Percentiles rank a stretch among this genome's conserved stretches.
Conservation (phyloP, 805 yeast genomes). For the Hanseniaspora hatyaiensis region DNA sequence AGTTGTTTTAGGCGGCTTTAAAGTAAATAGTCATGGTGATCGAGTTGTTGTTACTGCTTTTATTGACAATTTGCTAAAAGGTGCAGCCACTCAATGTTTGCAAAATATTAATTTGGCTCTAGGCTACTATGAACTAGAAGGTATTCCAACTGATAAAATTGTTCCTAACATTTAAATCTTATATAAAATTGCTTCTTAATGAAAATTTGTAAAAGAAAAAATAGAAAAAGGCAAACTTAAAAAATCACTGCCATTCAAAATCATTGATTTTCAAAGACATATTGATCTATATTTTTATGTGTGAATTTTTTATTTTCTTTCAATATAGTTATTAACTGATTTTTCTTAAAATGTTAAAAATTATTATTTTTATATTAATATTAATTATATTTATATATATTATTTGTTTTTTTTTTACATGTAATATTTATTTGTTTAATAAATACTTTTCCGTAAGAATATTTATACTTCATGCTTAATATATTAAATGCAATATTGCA, state of each 20-base stretch:
- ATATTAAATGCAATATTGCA: no score
- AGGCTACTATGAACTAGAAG: slow-evolving; percentile 88
- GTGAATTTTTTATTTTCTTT: no score
- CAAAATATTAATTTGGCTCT: slow-evolving; percentile 87
- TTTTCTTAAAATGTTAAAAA: background rate
- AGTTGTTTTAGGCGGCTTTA: slow-evolving; percentile 89
- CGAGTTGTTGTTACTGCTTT: slow-evolving; percentile 92
- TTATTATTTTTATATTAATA: background rate
- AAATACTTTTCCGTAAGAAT: background rate
- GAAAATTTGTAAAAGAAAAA: no score
- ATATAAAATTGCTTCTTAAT: no score
- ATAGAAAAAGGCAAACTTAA: no score
- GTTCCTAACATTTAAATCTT: slow-evolving; percentile 34
- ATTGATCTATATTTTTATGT: no score
- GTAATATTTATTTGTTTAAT: background rate
- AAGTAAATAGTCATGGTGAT: slow-evolving; percentile 75
- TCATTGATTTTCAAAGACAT: no score
- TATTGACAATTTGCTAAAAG: slow-evolving; percentile 89
- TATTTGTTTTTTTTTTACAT: no score
- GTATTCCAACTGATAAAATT: slow-evolving; percentile 67
- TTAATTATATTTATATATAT: no score
- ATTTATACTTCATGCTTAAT: no score
- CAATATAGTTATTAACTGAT: background rate
- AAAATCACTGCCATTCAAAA: no score
- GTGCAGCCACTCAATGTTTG: slow-evolving; percentile 97